phyloP scores from a whole-genome alignment of 2,329 filamentous ascomycete genomes.

The Botrytis elliptica region DNA sequence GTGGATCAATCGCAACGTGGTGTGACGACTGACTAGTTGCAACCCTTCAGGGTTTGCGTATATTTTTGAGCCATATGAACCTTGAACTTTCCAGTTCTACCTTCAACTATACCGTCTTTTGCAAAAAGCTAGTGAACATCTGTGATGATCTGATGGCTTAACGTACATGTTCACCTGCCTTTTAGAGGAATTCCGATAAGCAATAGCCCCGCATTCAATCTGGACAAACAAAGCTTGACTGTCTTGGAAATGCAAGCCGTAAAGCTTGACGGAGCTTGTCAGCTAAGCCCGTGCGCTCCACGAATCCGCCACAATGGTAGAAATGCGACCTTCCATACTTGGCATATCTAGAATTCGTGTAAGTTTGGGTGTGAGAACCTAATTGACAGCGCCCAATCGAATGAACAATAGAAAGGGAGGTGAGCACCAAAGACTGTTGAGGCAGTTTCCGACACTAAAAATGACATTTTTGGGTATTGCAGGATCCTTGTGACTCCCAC shows the following conservation, averaged over 20 bases:
- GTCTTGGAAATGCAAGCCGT: not conserved
- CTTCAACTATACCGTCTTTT: not conserved
- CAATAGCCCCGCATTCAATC: not conserved
- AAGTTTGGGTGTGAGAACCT: not conserved
- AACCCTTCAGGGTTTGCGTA: not conserved
- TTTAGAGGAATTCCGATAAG: not conserved
- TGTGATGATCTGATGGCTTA: not conserved
- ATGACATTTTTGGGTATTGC: not conserved
- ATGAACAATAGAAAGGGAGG: not conserved
- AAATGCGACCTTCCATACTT: not conserved
- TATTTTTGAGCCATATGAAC: not conserved
- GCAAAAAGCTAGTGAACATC: not conserved
- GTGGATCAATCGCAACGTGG: not conserved
- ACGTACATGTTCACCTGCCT: not conserved
- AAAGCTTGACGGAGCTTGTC: constrained; percentile 4
- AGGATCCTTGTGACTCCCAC: not conserved
- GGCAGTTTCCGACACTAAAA: not conserved
- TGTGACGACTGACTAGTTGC: not conserved
- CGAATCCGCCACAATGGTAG: constrained; percentile 1
- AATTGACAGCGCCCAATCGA: not conserved
- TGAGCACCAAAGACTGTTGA: not conserved
- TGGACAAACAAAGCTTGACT: constrained; percentile 10
- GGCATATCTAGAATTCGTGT: not conserved
- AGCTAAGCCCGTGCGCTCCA: not conserved
- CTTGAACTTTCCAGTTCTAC: not conserved